These are phyloP conservation scores for Ophiostoma himal-ulmi DNA, from an alignment of 2,329 filamentous ascomycete species.

Conservation along the genomic window DNA sequence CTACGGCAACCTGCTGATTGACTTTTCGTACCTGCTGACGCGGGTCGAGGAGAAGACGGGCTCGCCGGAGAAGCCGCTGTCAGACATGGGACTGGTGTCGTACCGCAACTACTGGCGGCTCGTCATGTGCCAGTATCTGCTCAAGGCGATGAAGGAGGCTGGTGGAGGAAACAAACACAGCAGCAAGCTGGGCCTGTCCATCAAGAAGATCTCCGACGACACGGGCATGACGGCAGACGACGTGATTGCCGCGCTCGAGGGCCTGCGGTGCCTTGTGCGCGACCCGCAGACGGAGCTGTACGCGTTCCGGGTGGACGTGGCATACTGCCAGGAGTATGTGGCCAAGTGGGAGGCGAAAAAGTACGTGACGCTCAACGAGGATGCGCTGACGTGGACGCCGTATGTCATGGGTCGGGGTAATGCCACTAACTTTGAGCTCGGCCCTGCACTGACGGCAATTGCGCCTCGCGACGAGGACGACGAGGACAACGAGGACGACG, in stretches of 20 bases:
- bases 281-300: conserved; percentile 86
- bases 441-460: conserved; percentile 74
- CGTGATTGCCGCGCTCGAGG: conserved; percentile 88
- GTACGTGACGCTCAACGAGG: conserved; percentile 76
- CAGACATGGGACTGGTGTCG: conserved; percentile 94
- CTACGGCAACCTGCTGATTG: conserved; percentile 92
- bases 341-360: conserved; percentile 83
- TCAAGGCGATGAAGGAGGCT: conserved; percentile 46
- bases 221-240: conserved; percentile 96
- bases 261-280: conserved; percentile 77
- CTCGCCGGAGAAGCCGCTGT: conserved; percentile 93
- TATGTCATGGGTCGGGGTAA: conserved; percentile 92
- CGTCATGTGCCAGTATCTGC: conserved; percentile 76
- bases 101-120: conserved; percentile 97
- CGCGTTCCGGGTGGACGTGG: conserved; percentile 77
- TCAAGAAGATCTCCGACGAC: conserved; percentile 70
- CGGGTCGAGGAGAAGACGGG: conserved; percentile 89
- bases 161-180: conserved; percentile 32
- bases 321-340: conserved; percentile 82
- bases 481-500: conserved; percentile 36
- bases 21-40: conserved; percentile 95
- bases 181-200: conserved; percentile 49
- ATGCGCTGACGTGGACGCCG: conserved; percentile 85
- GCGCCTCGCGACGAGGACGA: conserved; percentile 76
- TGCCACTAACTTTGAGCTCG: conserved; percentile 75